A percentile compares a stretch with the other conserved stretches of the same genome.
phyloP scores from a whole-genome alignment of 164 flowering plant genomes.

The Kingdonia uniflora region DNA sequence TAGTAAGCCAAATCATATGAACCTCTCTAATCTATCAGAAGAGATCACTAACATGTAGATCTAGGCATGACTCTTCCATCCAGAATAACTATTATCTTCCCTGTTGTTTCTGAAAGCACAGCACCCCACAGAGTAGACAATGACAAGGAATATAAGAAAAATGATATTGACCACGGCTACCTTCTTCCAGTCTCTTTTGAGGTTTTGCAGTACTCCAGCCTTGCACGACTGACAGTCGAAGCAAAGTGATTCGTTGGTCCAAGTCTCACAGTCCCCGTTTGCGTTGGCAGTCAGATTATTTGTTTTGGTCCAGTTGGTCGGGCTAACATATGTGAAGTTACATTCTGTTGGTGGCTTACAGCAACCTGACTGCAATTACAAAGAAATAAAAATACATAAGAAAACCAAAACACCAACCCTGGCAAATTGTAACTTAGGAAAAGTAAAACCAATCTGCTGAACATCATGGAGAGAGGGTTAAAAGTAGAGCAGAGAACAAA shows the following conservation, averaged over 20 bases:
- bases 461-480: too few species aligned
- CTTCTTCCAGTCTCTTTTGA: constrained; percentile 28
- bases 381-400: not conserved
- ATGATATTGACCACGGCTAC: constrained; percentile 22
- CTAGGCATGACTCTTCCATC: constrained; percentile 15
- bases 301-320: constrained; percentile 36
- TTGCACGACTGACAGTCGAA: constrained; percentile 39
- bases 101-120: constrained; percentile 27
- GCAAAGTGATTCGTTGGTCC: constrained; percentile 48
- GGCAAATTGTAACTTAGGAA: too few species aligned
- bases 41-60: not conserved
- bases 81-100: constrained; percentile 10
- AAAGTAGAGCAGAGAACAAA: too few species aligned
- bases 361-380: constrained; percentile 52
- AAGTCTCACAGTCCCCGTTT: constrained; percentile 41
- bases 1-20: too few species aligned
- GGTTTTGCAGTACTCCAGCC: constrained; percentile 25
- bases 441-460: too few species aligned
- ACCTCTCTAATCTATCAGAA: too few species aligned
- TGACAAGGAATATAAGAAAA: constrained; percentile 21
- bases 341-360: constrained; percentile 68
- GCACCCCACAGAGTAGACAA: constrained; percentile 34
- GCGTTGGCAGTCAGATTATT: constrained; percentile 6
- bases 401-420: not conserved
- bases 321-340: constrained; percentile 20